Evolutionary conservation across 257 asterid genomes (phyloP).

Genomic region (Solanum appendiculatum): DNA sequence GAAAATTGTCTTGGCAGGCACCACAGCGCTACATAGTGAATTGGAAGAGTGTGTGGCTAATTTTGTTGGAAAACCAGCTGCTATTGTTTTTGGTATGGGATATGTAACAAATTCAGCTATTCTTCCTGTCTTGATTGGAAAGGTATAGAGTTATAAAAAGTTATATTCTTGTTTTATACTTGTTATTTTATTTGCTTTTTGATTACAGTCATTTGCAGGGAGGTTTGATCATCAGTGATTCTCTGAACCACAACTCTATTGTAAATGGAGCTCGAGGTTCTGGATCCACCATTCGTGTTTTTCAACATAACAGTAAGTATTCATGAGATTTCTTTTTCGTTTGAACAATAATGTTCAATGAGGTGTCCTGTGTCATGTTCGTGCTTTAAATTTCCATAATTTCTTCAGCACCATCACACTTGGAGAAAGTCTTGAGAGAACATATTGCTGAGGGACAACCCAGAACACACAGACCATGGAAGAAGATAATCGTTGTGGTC

Average conservation of each 20-base stretch:
- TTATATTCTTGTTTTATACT: background rate
- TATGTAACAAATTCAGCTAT: constrained; percentile 88
- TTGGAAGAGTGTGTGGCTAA: constrained; percentile 87
- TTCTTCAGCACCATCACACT: constrained; percentile 63
- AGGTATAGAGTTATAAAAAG: constrained; percentile 35
- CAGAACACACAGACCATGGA: constrained; percentile 94
- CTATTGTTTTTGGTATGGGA: constrained; percentile 93
- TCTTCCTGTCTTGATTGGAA: constrained; percentile 73
- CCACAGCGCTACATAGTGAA: constrained; percentile 62
- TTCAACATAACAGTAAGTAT: constrained; percentile 86
- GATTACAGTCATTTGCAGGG: constrained; percentile 39
- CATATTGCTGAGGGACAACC: constrained; percentile 95
- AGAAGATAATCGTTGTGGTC: constrained; percentile 80
- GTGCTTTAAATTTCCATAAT: constrained; percentile 5
- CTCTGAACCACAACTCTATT: constrained; percentile 90
- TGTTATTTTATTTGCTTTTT: background rate
- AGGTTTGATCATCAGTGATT: constrained; percentile 87
- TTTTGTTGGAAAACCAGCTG: constrained; percentile 88
- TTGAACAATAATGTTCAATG: background rate
- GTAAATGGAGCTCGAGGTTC: constrained; percentile 98
- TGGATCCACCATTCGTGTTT: constrained; percentile 85
- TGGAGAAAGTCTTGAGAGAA: constrained; percentile 82
- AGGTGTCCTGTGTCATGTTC: background rate
- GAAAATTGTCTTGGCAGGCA: constrained; percentile 36
- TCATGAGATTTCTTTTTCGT: background rate